Evolutionary conservation across 2,329 filamentous ascomycete genomes (phyloP), one percentile per base, ranked within the genome.

Genomic region (Penicillium sp.): DNA sequence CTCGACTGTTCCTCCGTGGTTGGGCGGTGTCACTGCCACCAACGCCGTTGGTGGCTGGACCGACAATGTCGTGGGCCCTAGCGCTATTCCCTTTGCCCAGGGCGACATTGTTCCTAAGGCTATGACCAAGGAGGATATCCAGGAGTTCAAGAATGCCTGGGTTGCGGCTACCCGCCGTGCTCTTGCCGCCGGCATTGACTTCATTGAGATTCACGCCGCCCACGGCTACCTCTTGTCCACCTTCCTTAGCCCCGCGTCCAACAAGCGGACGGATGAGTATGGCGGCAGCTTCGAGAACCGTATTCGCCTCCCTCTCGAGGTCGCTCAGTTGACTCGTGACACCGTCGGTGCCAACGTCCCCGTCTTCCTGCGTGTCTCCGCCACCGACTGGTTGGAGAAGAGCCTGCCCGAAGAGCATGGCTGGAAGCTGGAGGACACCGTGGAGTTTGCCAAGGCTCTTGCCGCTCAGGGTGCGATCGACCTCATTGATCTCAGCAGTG

Each of bases 401-500:
- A 77, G 77, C 3, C 75, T 75, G 39, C 68, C 75, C 23, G 72
- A 75, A 10, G 57, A 60, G 52, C 78, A 83, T 60, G 81, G 79
- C 59, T 93, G 88, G 87, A 86, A 78, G 0, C 58, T 81, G 3
- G 78, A 82, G 18, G 78, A 92, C 47, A 83, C 82, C 0, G 74
- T 82, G 28, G 74, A 75, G 47, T 78, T 93, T 1, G 84, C 87
- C 0, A 66, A 75, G 63, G 74, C 86, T 12, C 79, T 96, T 0
- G 86, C 88, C 0, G 80, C 78, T 0, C 75, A 79, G 15, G 91
- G 91, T 28, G 58, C 60, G 3, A 80, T 96, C 37, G 91, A 96
- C 65, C 73, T 95, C 18, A 78, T 95, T 29, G 91, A 96, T 67
- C 82, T 95, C 49, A 89, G 84, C 59, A 84, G 83, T 1, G 89